Evolutionary conservation across 2,329 filamentous ascomycete genomes (phyloP).

Genomic region (Aspergillus fumigatus): DNA sequence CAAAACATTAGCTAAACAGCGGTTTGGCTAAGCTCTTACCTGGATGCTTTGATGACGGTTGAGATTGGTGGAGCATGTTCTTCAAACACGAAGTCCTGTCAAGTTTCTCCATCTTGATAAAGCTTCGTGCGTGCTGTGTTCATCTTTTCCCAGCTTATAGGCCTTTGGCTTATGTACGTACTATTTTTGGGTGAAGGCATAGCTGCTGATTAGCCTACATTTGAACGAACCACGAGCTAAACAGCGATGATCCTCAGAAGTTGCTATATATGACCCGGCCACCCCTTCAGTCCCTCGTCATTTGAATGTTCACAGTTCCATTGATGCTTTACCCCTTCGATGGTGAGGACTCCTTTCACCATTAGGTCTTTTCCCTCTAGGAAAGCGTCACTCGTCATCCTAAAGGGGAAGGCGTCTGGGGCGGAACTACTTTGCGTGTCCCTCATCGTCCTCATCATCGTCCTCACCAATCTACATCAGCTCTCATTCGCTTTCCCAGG

Average conservation of each 20-base stretch:
- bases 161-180: not conserved
- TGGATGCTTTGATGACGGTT: not conserved
- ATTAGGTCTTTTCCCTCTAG: not conserved
- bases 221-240: not conserved
- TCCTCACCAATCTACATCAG: not conserved
- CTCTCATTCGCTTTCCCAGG: not conserved
- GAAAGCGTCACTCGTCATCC: not conserved
- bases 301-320: not conserved
- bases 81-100: not conserved
- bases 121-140: not conserved
- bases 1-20: slow-evolving; percentile 69
- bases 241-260: not conserved
- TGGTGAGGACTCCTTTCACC: not conserved
- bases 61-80: not conserved
- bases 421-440: not conserved
- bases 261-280: not conserved
- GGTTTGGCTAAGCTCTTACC: slow-evolving; percentile 58
- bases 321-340: not conserved
- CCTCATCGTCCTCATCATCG: not conserved
- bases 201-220: not conserved
- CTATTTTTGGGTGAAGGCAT: not conserved
- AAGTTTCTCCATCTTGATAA: not conserved
- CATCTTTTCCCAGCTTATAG: not conserved
- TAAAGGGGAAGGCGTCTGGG: not conserved
- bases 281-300: not conserved